Evolutionary conservation across 2,329 filamentous ascomycete species (phyloP).

Genomic region (Fusarium sp.): DNA sequence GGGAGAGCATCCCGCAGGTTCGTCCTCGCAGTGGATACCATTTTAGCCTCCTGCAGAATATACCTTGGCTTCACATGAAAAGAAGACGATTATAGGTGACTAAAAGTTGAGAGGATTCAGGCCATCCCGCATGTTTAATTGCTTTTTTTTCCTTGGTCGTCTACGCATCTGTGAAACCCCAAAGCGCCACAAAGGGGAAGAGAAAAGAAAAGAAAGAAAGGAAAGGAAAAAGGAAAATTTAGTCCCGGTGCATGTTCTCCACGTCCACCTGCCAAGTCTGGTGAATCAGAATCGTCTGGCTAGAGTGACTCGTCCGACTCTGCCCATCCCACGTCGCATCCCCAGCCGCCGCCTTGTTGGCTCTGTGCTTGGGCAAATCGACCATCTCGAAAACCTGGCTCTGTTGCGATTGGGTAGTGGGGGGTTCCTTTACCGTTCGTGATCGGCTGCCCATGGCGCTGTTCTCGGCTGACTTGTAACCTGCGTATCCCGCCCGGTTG

Average conservation of each 20-base stretch:
- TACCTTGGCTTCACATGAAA: not conserved
- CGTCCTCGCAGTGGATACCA: not conserved
- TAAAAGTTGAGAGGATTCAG: not conserved
- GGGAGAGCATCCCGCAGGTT: not conserved
- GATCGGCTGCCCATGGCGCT: slow-evolving; percentile 22
- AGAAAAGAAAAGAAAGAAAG: not conserved
- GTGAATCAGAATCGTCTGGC: slow-evolving; percentile 44
- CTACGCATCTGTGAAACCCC: not conserved
- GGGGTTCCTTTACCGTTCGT: slow-evolving; percentile 1
- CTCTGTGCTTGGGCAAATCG: slow-evolving; percentile 7
- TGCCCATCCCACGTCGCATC: slow-evolving; percentile 25
- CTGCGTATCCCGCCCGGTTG: slow-evolving; percentile 33
- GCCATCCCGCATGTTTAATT: not conserved
- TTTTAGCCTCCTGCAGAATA: not conserved
- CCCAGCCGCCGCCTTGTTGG: not conserved
- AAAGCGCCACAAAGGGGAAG: not conserved
- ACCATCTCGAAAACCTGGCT: slow-evolving; percentile 33
- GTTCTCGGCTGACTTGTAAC: slow-evolving; percentile 34
- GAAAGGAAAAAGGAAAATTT: not conserved
- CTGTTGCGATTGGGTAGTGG: slow-evolving; percentile 6
- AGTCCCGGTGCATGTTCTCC: slow-evolving; percentile 27
- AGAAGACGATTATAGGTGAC: not conserved
- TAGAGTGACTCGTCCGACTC: slow-evolving; percentile 40
- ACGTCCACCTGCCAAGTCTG: slow-evolving; percentile 45
- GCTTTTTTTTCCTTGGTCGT: not conserved